phyloP scores from a whole-genome alignment of 1,284 basidiomycete genomes.

The Chiua sp. region DNA sequence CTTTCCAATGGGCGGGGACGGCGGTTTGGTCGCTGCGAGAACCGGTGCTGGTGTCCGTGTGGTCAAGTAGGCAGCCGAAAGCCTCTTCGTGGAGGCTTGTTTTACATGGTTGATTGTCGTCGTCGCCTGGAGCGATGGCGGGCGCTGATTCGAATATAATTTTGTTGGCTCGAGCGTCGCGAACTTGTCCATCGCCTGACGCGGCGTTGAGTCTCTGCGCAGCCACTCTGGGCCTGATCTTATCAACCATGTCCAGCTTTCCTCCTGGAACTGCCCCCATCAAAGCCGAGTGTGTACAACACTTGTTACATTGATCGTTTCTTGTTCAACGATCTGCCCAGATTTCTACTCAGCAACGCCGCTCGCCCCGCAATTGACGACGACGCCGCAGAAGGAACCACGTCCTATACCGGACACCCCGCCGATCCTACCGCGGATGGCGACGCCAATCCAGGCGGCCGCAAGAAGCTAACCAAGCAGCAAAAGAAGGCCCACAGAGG shows the following conservation, averaged over 20 bases:
- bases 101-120: constrained; percentile 16
- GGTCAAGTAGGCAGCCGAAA: constrained; percentile 17
- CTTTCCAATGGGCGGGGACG: constrained; percentile 57
- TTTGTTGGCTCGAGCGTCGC: constrained; percentile 75
- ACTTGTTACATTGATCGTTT: not conserved
- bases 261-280: constrained; percentile 71
- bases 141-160: constrained; percentile 49
- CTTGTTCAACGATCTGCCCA: constrained; percentile 31
- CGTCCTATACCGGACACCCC: constrained; percentile 42
- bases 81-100: constrained; percentile 4
- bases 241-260: constrained; percentile 21
- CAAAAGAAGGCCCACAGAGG: constrained; percentile 78
- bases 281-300: constrained; percentile 68
- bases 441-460: constrained; percentile 40
- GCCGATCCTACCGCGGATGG: constrained; percentile 27
- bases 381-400: constrained; percentile 75
- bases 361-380: constrained; percentile 62
- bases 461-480: constrained; percentile 56
- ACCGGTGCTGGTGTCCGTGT: constrained; percentile 33
- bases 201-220: too few species aligned
- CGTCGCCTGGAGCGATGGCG: constrained; percentile 5
- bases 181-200: constrained; percentile 74
- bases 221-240: not conserved
- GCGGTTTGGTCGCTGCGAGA: constrained; percentile 34
- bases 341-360: constrained; percentile 60